A percentile compares a stretch with the other conserved stretches of the same genome.
These are phyloP conservation scores for Pseudocercospora ulei DNA, from an alignment of 2,329 filamentous ascomycete genomes.

Conservation along the genomic window DNA sequence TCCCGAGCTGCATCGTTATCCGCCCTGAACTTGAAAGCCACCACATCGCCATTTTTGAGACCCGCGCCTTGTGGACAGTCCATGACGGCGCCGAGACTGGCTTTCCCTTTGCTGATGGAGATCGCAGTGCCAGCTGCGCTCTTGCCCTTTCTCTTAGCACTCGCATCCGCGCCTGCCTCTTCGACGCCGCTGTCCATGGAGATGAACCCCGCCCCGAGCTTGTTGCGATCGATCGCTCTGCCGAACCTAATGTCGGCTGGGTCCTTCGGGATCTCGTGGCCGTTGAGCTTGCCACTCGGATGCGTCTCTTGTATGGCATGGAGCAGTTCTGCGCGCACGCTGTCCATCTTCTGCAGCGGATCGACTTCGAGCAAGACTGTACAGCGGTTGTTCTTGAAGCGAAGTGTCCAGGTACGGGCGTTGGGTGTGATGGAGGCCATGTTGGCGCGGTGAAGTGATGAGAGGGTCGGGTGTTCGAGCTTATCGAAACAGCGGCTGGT, in stretches of 20 bases:
- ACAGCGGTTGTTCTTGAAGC: slow-evolving; percentile 41
- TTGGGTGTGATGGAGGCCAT: slow-evolving; percentile 24
- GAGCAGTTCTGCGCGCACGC: slow-evolving; percentile 38
- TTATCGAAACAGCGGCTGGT: background rate
- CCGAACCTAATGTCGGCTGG: slow-evolving; percentile 38
- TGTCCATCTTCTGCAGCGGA: slow-evolving; percentile 36
- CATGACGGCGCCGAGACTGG: slow-evolving; percentile 30
- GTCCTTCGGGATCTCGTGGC: slow-evolving; percentile 35
- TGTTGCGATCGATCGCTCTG: slow-evolving; percentile 36
- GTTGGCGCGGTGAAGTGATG: background rate
- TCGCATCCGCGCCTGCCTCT: slow-evolving; percentile 27
- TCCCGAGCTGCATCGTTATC: slow-evolving; percentile 20
- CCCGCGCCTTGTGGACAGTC: slow-evolving; percentile 35
- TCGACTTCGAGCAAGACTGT: slow-evolving; percentile 43
- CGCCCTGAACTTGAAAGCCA: slow-evolving; percentile 33
- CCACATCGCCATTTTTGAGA: slow-evolving; percentile 30
- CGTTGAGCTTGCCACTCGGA: slow-evolving; percentile 32
- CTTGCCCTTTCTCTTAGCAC: slow-evolving; percentile 37
- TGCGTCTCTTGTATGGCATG: slow-evolving; percentile 37
- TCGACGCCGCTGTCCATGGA: slow-evolving; percentile 28
- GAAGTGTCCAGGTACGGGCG: slow-evolving; percentile 36
- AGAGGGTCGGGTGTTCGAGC: background rate
- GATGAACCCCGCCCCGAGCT: slow-evolving; percentile 37
- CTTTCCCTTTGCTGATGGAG: slow-evolving; percentile 21
- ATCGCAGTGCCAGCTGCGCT: slow-evolving; percentile 20